phyloP scores from a whole-genome alignment of 192 early-diverging fungal species.

The Umbelopsis sp. region DNA sequence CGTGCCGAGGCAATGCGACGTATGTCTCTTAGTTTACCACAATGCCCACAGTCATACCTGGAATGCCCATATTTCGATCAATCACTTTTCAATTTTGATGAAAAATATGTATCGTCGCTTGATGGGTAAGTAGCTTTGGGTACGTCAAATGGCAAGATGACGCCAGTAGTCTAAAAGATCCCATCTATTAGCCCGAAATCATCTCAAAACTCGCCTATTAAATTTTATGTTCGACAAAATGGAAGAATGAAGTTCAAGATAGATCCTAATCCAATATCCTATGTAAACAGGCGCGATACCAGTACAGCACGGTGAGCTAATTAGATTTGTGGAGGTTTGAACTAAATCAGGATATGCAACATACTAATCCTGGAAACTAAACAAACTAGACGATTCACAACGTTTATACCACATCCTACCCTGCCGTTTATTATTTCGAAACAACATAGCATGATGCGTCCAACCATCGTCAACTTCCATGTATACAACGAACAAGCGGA shows the following conservation, averaged over 20 bases:
- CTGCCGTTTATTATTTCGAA: constrained; percentile 72
- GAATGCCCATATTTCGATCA: constrained; percentile 73
- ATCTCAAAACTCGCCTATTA: constrained; percentile 57
- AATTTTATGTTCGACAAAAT: constrained; percentile 63
- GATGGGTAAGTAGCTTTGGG: constrained; percentile 54
- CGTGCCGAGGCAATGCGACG: constrained; percentile 61
- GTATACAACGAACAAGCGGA: constrained; percentile 14
- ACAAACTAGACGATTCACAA: constrained; percentile 51
- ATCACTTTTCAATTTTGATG: constrained; percentile 67
- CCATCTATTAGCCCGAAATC: constrained; percentile 48
- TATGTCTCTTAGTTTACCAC: constrained; percentile 57
- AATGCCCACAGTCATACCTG: constrained; percentile 63
- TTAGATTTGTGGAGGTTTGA: no score
- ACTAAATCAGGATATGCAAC: not conserved
- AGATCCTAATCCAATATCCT: constrained; percentile 42
- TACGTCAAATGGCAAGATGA: no score
- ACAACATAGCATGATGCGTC: constrained; percentile 44
- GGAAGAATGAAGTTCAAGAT: constrained; percentile 64
- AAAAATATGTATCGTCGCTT: constrained; percentile 60
- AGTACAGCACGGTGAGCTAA: not conserved
- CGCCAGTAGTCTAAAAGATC: not conserved
- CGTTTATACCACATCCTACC: constrained; percentile 69
- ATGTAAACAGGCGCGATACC: not conserved
- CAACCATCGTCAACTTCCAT: constrained; percentile 53
- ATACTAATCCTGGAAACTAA: not conserved